phyloP scores from a whole-genome alignment of 2,329 filamentous ascomycete species.

The Scopulariopsis brevicaulis region DNA sequence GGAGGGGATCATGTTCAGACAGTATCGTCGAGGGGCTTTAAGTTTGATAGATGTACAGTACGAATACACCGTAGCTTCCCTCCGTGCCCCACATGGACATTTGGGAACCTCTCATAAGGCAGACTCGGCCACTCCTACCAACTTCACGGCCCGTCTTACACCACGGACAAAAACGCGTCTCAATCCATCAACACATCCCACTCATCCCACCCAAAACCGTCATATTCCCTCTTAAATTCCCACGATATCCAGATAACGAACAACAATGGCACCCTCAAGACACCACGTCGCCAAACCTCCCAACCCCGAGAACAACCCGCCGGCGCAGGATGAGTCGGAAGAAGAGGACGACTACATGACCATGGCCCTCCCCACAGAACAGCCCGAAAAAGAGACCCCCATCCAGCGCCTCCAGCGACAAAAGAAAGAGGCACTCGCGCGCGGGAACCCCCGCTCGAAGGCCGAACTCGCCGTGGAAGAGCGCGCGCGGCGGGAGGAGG shows the following conservation, averaged over 20 bases:
- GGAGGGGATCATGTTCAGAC: no score
- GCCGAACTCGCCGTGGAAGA: constrained; percentile 69
- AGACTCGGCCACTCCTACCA: neutral
- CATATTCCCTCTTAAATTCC: neutral
- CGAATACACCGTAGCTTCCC: no score
- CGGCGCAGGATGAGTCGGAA: constrained; percentile 26
- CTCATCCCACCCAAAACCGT: neutral
- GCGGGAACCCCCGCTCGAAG: constrained; percentile 65
- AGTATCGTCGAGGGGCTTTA: no score
- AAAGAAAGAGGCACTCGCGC: constrained; percentile 54
- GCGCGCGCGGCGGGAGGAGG: constrained; percentile 59
- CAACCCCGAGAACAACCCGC: neutral
- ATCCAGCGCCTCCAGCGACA: constrained; percentile 41
- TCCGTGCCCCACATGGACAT: no score
- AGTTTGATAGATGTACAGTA: no score
- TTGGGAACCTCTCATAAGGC: no score
- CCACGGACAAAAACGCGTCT: neutral
- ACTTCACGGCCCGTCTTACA: neutral
- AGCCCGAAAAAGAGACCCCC: constrained; percentile 43
- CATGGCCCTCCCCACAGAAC: constrained; percentile 68
- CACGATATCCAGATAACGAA: neutral
- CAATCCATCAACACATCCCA: neutral
- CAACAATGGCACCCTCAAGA: neutral
- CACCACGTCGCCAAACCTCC: neutral
- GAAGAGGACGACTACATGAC: constrained; percentile 96